Evolutionary conservation across 2,329 filamentous ascomycete genomes (phyloP), one percentile per base, ranked within the genome.

Genomic region (Colletotrichum sp.): DNA sequence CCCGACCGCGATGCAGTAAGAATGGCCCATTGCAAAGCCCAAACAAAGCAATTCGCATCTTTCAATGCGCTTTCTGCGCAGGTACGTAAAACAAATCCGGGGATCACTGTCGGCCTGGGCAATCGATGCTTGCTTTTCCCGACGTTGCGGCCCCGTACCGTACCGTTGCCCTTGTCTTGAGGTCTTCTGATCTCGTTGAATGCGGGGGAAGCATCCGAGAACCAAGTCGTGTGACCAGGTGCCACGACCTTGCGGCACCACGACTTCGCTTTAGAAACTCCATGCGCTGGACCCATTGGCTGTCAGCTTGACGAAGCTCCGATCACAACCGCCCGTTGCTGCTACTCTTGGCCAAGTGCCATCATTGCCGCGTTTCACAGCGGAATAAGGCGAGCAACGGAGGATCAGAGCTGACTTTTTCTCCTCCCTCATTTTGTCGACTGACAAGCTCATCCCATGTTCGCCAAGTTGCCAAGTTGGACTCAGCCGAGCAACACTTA

Each of bases 131-230:
- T 75, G 64, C 73, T 75, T 75, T 75, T 75, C 43, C 70, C 69
- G 56, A 67, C 56, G 34, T 75, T 28, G 64, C 73, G 70, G 64
- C 43, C 64, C 56, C 43, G 52, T 72, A 34, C 62, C 43, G 52
- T 67, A 34, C 62, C 68, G 62, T 73, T 73, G 30, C 69, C 73
- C 73, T 75, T 61, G 73, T 75, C 70, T 30, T 32, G 56, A 67
- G 73, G 73, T 75, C 73, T 75, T 64, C 73, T 75, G 73, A 75
- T 75, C 73, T 72, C 56, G 36, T 52, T 58, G 61, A 65, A 73
- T 75, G 73, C 73, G 73, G 73, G 73, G 73, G 70, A 70, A 75
- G 69, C 73, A 75, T 73, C 70, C 73, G 56, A 75, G 69, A 73
- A 72, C 73, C 55, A 75, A 36, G 73, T 75, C 73, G 73, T 71